Evolutionary conservation across 306 rosid species (phyloP).

Genomic region (Oemleria cerasiformis): DNA sequence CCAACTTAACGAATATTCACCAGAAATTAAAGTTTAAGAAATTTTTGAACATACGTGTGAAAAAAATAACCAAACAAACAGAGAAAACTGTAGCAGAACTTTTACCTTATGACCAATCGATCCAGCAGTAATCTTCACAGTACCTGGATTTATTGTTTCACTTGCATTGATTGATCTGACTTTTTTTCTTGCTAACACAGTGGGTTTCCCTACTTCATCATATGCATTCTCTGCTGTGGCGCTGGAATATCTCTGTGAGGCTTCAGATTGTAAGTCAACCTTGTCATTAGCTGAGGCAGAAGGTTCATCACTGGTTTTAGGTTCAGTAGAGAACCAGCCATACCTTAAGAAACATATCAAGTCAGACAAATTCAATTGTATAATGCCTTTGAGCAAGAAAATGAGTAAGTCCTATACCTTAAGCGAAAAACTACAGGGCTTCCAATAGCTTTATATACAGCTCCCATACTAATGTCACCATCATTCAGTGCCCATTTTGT

Average conservation of each 20-base stretch:
- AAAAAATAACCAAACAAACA: background rate
- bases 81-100: slow-evolving; percentile 8
- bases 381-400: slow-evolving; percentile 8
- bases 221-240: slow-evolving; percentile 19
- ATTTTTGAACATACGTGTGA: background rate
- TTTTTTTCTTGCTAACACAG: slow-evolving; percentile 29
- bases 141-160: slow-evolving; percentile 32
- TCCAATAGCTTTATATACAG: slow-evolving; percentile 72
- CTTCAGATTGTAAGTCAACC: slow-evolving; percentile 28
- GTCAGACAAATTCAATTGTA: slow-evolving; percentile 26
- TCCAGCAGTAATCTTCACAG: slow-evolving; percentile 34
- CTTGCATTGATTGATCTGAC: slow-evolving; percentile 28
- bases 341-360: slow-evolving; percentile 51
- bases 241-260: slow-evolving; percentile 23
- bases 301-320: slow-evolving; percentile 25
- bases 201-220: slow-evolving; percentile 29
- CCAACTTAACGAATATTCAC: slow-evolving; percentile 12
- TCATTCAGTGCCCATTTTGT: slow-evolving; percentile 70
- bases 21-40: slow-evolving; percentile 10
- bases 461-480: slow-evolving; percentile 43
- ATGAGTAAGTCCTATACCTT: slow-evolving; percentile 46
- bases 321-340: slow-evolving; percentile 65
- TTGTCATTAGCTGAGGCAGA: slow-evolving; percentile 24
- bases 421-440: slow-evolving; percentile 69
- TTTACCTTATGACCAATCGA: slow-evolving; percentile 36